phyloP scores from a whole-genome alignment of 495 filamentous ascomycete species.

The Aspergillus egyptiacus region DNA sequence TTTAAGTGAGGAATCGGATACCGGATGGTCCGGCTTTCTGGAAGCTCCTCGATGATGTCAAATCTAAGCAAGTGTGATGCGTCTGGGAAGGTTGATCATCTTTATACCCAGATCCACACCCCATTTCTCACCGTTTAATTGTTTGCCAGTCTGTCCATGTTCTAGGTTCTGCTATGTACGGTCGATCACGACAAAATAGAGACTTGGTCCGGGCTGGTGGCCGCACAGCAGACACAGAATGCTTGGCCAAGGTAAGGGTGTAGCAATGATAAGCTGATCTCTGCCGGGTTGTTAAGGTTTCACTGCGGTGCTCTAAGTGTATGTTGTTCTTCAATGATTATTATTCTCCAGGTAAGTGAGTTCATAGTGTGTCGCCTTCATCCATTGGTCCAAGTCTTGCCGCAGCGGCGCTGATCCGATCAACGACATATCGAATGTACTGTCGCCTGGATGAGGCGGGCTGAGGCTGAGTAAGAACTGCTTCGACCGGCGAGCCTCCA shows the following conservation, averaged over 20 bases:
- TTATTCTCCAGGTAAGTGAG: too few relatives aligned
- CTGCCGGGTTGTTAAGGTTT: constrained; percentile 6
- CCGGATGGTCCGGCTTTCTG: constrained; percentile 1
- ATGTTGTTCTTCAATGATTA: neutral
- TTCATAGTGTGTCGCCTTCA: neutral
- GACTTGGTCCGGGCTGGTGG: constrained; percentile 11
- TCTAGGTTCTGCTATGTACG: constrained; percentile 7
- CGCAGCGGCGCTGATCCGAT: constrained; percentile 9
- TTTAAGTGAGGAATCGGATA: neutral
- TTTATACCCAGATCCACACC: constrained; percentile 3
- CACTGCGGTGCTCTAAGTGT: constrained; percentile 6
- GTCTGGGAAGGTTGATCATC: neutral
- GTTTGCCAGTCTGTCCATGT: neutral
- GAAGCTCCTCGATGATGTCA: constrained; percentile 9
- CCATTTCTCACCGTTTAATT: neutral
- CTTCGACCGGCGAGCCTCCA: neutral
- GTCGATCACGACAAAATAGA: constrained; percentile 13
- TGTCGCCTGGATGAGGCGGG: constrained; percentile 2
- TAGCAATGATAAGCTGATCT: constrained; percentile 3
- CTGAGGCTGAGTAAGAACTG: neutral
- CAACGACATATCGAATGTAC: neutral
- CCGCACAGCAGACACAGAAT: constrained; percentile 17
- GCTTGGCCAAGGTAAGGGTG: constrained; percentile 23
- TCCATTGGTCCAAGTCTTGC: constrained; percentile 14
- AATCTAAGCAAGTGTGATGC: neutral